phyloP scores from a whole-genome alignment of 768 basidiomycete genomes.

The Lactifluus subvellereus region DNA sequence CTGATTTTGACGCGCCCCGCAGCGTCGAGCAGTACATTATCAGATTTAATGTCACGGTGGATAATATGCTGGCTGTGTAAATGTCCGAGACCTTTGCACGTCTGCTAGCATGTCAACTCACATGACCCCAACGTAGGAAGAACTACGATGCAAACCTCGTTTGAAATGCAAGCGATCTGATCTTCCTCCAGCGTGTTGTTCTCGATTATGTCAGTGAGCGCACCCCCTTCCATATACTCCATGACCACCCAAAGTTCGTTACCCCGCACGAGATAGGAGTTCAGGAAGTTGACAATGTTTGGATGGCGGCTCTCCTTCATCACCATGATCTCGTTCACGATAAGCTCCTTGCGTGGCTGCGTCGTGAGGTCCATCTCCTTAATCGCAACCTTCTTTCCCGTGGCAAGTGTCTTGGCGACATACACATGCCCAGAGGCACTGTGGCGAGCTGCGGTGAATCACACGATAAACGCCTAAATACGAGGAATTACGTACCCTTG shows the following conservation, averaged over 20 bases:
- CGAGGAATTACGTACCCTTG: constrained; percentile 67
- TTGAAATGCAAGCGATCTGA: constrained; percentile 86
- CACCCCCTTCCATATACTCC: constrained; percentile 99
- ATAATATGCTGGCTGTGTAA: constrained; percentile 92
- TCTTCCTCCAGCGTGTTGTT: constrained; percentile 93
- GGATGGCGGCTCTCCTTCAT: constrained; percentile 99
- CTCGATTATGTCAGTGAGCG: constrained; percentile 96
- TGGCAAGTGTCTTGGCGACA: constrained; percentile 85
- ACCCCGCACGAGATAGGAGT: constrained; percentile 82
- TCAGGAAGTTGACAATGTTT: constrained; percentile 94
- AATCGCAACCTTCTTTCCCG: constrained; percentile 88
- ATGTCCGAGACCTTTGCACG: constrained; percentile 91
- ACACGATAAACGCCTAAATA: background rate
- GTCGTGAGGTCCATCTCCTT: constrained; percentile 97
- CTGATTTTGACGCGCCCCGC: constrained; percentile 96
- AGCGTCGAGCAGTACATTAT: constrained; percentile 90
- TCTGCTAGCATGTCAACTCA: constrained; percentile 41
- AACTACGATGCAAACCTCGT: constrained; percentile 59
- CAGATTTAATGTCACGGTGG: constrained; percentile 95
- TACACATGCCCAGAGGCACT: constrained; percentile 98
- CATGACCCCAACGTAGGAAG: background rate
- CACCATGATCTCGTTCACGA: constrained; percentile 96
- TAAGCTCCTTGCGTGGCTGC: constrained; percentile 94
- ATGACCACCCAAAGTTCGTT: constrained; percentile 96
- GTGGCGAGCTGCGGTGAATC: constrained; percentile 12